Evolutionary conservation across 192 early-diverging fungal species (phyloP).

Genomic region (Pilaira anomala): DNA sequence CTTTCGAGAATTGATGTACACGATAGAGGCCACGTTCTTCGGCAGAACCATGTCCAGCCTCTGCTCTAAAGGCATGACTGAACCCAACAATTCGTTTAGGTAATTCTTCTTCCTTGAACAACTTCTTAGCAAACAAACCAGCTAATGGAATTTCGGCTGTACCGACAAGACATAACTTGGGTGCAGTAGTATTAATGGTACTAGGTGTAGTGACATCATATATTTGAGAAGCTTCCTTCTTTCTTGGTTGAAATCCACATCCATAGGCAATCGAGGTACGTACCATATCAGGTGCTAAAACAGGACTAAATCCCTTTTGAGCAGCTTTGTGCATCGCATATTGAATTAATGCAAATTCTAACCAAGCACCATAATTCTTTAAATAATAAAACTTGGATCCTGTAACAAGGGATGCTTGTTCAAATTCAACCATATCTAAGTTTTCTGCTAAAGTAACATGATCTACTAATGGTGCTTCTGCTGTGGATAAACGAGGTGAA

Average conservation of each 20-base stretch:
- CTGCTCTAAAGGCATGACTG: slow-evolving; percentile 86
- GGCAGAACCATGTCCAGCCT: slow-evolving; percentile 79
- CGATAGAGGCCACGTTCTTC: slow-evolving; percentile 88
- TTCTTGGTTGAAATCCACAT: slow-evolving; percentile 87
- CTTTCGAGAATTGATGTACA: slow-evolving; percentile 93
- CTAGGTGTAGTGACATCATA: slow-evolving; percentile 59
- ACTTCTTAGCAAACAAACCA: slow-evolving; percentile 72
- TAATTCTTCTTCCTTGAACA: slow-evolving; percentile 54
- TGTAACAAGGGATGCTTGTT: slow-evolving; percentile 73
- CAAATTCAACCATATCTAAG: slow-evolving; percentile 77
- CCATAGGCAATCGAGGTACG: slow-evolving; percentile 75
- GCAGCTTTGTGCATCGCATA: slow-evolving; percentile 79
- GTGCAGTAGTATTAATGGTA: slow-evolving; percentile 38
- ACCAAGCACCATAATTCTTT: slow-evolving; percentile 77
- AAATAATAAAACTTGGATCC: slow-evolving; percentile 87
- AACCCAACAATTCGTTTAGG: slow-evolving; percentile 77
- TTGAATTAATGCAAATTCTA: slow-evolving; percentile 86
- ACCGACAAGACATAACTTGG: slow-evolving; percentile 72
- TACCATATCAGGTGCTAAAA: slow-evolving; percentile 81
- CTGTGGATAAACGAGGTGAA: slow-evolving; percentile 20
- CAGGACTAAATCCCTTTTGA: slow-evolving; percentile 68
- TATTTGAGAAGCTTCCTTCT: slow-evolving; percentile 78
- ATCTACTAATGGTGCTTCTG: slow-evolving; percentile 42
- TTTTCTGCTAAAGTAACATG: slow-evolving; percentile 68
- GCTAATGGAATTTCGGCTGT: slow-evolving; percentile 93